Percentiles rank a stretch among this genome's conserved stretches.
phyloP scores from a whole-genome alignment of 163 green algal species.

The Scenedesmus sp. region DNA sequence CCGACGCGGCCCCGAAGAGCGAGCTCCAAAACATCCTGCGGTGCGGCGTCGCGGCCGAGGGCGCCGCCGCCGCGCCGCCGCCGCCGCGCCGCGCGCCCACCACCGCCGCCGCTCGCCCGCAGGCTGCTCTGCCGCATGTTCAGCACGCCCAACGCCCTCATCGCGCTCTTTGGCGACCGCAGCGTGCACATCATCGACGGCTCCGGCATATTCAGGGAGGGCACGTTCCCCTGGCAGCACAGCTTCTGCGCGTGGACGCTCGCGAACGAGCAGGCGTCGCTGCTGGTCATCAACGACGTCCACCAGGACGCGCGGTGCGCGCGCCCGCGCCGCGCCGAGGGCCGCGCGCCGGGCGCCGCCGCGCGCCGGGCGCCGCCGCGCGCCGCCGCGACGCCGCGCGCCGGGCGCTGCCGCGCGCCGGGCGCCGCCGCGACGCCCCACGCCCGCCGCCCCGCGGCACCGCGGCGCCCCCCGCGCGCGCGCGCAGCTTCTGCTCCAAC shows the following conservation, averaged over 20 bases:
- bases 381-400: too few species aligned
- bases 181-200: constrained; percentile 58
- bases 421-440: too few species aligned
- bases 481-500: constrained; percentile 58
- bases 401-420: too few species aligned
- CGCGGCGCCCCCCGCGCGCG: not conserved
- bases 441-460: too few species aligned
- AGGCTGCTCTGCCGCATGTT: constrained; percentile 62
- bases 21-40: too few species aligned
- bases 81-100: constrained; percentile 4
- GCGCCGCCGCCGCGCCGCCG: not conserved
- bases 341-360: not conserved
- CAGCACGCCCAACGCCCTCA: constrained; percentile 43
- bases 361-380: too few species aligned
- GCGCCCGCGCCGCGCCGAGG: not conserved
- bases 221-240: constrained; percentile 67
- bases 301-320: constrained; percentile 54
- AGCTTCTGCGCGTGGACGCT: constrained; percentile 60
- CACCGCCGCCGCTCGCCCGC: constrained; percentile 52
- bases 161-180: constrained; percentile 63
- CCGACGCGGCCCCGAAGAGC: constrained; percentile 49
- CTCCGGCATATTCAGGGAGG: constrained; percentile 43
- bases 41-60: too few species aligned
- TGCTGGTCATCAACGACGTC: constrained; percentile 62
- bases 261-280: constrained; percentile 29